Conservation (phyloP, 2,329 filamentous ascomycete genomes). For the Tolypocladium tropicale region DNA sequence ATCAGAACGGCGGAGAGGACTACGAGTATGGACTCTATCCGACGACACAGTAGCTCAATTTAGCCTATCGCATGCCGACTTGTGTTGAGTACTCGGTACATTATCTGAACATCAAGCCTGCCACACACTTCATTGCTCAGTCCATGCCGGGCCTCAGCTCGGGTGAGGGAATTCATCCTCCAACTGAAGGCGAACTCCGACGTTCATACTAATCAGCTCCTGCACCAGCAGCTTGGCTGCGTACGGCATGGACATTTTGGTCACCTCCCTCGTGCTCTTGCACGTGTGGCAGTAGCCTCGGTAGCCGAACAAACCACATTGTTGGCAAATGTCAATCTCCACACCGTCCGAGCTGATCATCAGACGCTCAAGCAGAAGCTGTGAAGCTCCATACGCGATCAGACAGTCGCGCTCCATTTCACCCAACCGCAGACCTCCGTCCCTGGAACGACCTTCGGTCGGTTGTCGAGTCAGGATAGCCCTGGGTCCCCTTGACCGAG, state of each 20-base stretch:
- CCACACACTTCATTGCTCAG: background rate
- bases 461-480: slow-evolving; percentile 92
- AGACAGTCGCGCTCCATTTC: slow-evolving; percentile 99
- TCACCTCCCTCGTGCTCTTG: slow-evolving; percentile 71
- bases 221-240: slow-evolving; percentile 93
- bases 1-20: too few relatives aligned
- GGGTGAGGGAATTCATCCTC: slow-evolving; percentile 85
- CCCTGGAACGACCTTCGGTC: slow-evolving; percentile 86
- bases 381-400: slow-evolving; percentile 91
- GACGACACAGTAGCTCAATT: background rate
- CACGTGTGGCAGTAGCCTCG: slow-evolving; percentile 92
- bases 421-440: slow-evolving; percentile 84
- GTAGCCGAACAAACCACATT: slow-evolving; percentile 91
- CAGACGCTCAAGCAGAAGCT: slow-evolving; percentile 81
- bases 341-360: slow-evolving; percentile 93
- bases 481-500: slow-evolving; percentile 76
- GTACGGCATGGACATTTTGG: slow-evolving; percentile 94
- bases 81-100: too few relatives aligned
- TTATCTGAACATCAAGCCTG: background rate
- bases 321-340: slow-evolving; percentile 86
- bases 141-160: slow-evolving; percentile 14
- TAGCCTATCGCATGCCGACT: too few relatives aligned
- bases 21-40: background rate
- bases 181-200: slow-evolving; percentile 82
- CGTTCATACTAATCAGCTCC: slow-evolving; percentile 96